Percentiles rank a stretch among this genome's conserved stretches.
Conservation (phyloP, 495 filamentous ascomycete genomes). For the Penicillium ucsense region DNA sequence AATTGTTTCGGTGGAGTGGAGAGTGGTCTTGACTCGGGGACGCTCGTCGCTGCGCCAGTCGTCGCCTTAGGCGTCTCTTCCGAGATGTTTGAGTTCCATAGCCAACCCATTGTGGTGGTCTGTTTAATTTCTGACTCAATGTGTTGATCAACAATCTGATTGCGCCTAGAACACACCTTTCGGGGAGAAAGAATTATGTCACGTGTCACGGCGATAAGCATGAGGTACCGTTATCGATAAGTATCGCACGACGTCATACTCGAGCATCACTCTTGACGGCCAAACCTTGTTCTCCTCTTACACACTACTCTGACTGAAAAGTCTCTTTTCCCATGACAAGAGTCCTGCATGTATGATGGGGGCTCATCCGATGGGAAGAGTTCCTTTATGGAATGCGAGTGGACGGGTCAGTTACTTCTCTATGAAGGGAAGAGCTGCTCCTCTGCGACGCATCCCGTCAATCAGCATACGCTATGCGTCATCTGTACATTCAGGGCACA, state of each 20-base stretch:
- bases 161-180: slow-evolving; percentile 3
- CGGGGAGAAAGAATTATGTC: slow-evolving; percentile 1
- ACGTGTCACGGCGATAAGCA: slow-evolving; percentile 3
- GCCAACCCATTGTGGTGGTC: slow-evolving; percentile 39
- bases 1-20: slow-evolving; percentile 31
- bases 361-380: slow-evolving; percentile 2
- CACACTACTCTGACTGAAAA: not conserved
- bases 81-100: slow-evolving; percentile 30
- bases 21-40: slow-evolving; percentile 6
- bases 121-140: not conserved
- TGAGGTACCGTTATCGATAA: slow-evolving; percentile 5
- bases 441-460: slow-evolving; percentile 4
- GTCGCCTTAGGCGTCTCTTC: slow-evolving; percentile 13
- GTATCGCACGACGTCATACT: slow-evolving; percentile 8
- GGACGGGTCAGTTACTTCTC: slow-evolving; percentile 1
- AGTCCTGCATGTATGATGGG: slow-evolving; percentile 1
- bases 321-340: slow-evolving; percentile 3
- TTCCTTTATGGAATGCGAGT: not conserved
- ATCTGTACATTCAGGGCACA: slow-evolving; percentile 53
- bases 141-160: not conserved
- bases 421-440: slow-evolving; percentile 12
- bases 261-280: not conserved
- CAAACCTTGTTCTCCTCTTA: slow-evolving; percentile 2
- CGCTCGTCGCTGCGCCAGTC: slow-evolving; percentile 9
- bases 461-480: slow-evolving; percentile 9